Base-by-base conservation (phyloP, 495 filamentous ascomycete genomes). In the Echria macrotheca region DNA sequence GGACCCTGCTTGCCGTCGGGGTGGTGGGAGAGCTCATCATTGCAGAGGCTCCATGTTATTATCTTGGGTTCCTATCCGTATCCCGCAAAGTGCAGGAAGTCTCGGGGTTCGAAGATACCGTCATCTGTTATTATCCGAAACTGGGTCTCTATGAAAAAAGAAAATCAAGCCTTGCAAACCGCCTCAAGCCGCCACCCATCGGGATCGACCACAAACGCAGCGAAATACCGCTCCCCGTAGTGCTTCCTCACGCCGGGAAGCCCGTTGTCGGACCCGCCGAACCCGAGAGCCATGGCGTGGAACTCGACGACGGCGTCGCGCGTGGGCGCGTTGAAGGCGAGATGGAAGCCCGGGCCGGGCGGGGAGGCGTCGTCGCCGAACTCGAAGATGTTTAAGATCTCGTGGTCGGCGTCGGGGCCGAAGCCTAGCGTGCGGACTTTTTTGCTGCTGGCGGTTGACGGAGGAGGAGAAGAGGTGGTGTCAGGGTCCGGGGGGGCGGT, bases 171-270 rank as follows among this genome's bases (percentile, higher is more conserved):
- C 50, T 57, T 62, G 36, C 59, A 68, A 36, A 69, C 69, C n/a
- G 55, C 67, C 54, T 73, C 69, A 23, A 73, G 40, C 52, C 54
- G 45, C 61, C 62, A 68, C 1, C 71, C 70, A 53, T 70, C 64
- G 0, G 59, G 56, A 59, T 71, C 70, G 2, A 66, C 42, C 31
- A 74, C 65, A 57, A 66, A 74, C 14, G 67, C 67, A 5, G 65
- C 70, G 49, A 67, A 72, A n/a, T 74, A 73, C 11, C 54, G 29
- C 18, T 40, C 42, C 15, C 63, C 62, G 45, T 72, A 72, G 5
- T 56, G 43, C 48, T 48, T 38, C 37, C 70, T 61, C 28, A 69
- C 23, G 0, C 70, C 71, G 0, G 71, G 71, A 36, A 49, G 32
- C 0, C 71, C 70, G 49, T 69, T 64, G 37, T 58, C 53, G 10